Conservation (phyloP, 768 basidiomycete species). For the Kwoniella dendrophila region DNA sequence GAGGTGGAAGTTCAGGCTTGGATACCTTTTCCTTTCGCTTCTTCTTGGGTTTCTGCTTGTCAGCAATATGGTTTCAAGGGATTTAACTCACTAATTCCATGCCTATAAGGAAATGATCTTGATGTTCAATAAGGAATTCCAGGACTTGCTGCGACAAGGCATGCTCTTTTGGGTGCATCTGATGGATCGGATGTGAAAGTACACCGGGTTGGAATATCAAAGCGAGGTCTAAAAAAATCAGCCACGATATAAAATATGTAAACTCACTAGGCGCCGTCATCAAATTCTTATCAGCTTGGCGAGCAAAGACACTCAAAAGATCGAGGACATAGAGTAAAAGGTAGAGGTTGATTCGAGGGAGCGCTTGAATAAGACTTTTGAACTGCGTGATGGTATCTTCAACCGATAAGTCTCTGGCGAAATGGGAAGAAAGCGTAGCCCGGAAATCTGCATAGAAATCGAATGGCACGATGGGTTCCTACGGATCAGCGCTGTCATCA, state of each 20-base stretch:
- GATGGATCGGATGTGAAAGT: conserved; percentile 83
- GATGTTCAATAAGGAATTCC: conserved; percentile 93
- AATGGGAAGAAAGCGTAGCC: conserved; percentile 25
- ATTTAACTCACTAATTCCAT: conserved; percentile 48
- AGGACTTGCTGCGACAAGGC: conserved; percentile 83
- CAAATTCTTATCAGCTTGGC: conserved; percentile 85
- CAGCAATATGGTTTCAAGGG: background rate
- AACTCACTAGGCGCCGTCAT: conserved; percentile 91
- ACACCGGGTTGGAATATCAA: conserved; percentile 96
- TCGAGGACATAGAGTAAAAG: conserved; percentile 97
- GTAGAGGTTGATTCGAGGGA: conserved; percentile 90
- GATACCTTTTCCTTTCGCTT: conserved; percentile 27
- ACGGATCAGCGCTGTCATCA: conserved; percentile 1
- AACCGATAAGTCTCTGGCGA: conserved; percentile 51
- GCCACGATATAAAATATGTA: background rate
- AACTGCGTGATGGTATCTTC: conserved; percentile 76
- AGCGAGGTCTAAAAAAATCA: conserved; percentile 82
- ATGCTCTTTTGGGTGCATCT: conserved; percentile 82
- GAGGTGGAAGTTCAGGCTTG: conserved; percentile 24
- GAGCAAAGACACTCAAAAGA: conserved; percentile 89
- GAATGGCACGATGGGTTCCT: conserved; percentile 88
- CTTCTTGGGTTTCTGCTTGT: conserved; percentile 25
- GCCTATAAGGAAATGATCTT: conserved; percentile 89
- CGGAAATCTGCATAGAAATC: conserved; percentile 73
- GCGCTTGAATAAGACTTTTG: conserved; percentile 76